phyloP scores from a whole-genome alignment of 2,329 filamentous ascomycete species.

The Colletotrichum navitas region DNA sequence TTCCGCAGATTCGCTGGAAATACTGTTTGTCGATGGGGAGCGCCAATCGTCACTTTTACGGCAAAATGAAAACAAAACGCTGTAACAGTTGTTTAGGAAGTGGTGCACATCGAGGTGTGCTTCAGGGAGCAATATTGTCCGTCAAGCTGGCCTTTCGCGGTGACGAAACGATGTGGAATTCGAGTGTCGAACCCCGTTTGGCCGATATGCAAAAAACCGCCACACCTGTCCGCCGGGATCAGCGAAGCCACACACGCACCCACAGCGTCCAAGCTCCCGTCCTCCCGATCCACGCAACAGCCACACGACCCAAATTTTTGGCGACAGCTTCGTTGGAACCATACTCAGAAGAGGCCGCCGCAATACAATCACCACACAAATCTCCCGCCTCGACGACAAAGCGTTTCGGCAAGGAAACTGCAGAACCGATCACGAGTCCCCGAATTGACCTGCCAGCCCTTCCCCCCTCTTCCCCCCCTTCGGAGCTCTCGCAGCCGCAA shows the following conservation, averaged over 20 bases:
- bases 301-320: constrained; percentile 42
- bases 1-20: not conserved
- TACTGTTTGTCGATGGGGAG: not conserved
- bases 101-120: not conserved
- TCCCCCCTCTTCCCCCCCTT: not conserved
- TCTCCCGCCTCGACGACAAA: not conserved
- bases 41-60: not conserved
- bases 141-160: constrained; percentile 44
- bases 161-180: constrained; percentile 43
- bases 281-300: constrained; percentile 24
- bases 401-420: not conserved
- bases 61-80: not conserved
- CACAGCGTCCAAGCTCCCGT: constrained; percentile 36
- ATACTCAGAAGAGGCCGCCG: constrained; percentile 2
- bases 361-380: not conserved
- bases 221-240: not conserved
- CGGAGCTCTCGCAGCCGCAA: not conserved
- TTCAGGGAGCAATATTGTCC: not conserved
- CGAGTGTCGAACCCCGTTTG: constrained; percentile 6
- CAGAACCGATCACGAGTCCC: not conserved
- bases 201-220: constrained; percentile 1
- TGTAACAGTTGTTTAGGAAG: not conserved
- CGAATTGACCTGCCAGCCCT: not conserved
- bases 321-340: constrained; percentile 27
- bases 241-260: constrained; percentile 17